Base-by-base conservation (phyloP, 352 stramenopile species). In the Saprolegnia diclina region DNA sequence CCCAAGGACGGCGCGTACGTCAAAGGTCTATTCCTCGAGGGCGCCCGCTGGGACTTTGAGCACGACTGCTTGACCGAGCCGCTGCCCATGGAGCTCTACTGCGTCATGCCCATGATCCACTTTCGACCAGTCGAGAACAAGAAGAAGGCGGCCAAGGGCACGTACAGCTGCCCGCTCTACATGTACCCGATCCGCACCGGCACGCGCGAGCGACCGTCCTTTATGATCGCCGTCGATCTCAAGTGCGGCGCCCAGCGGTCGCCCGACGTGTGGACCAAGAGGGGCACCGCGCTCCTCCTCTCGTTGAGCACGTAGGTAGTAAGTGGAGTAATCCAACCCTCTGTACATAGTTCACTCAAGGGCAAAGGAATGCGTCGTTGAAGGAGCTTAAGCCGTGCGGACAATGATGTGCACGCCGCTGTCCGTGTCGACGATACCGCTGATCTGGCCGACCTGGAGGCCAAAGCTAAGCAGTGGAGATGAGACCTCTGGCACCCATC, bases 401-500 rank as follows among this genome's bases (percentile, higher is more conserved):
- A 98, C 84, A 59, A 99, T 98, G 67, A 99, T 95, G 85, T 99
- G 96, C 70, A 98, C 94, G 56, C 96, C 96, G 64, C 85, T 97
- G 76, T 98, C 95, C 56, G 94, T 98, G 67, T 96, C 92, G 22
- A 99, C 90, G 71, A 99, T 93, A 56, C 80, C 88, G 62, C 87
- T 97, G 72, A 99, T 87, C 75, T 98, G 85, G 46, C 92, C 94
- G 24, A 98, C 85, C 57, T 90, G 72, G 22, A 99, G 82, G 14
- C 72, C 81, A 73, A 98, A 98, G 52, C 82, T 90, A 66, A 19
- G 46, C 26, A 48, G 40, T 40, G 18, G 22, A n/a, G 55, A 52
- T 37, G 26, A 21, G 35, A 32, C 22, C 14, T n/a, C 16, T 14
- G 48, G 52, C 38, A 5, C 18, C 22, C 38, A 56, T 1, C 5